Evolutionary conservation across 805 yeast genomes (phyloP).

Genomic region (Candida parachauliodes): DNA sequence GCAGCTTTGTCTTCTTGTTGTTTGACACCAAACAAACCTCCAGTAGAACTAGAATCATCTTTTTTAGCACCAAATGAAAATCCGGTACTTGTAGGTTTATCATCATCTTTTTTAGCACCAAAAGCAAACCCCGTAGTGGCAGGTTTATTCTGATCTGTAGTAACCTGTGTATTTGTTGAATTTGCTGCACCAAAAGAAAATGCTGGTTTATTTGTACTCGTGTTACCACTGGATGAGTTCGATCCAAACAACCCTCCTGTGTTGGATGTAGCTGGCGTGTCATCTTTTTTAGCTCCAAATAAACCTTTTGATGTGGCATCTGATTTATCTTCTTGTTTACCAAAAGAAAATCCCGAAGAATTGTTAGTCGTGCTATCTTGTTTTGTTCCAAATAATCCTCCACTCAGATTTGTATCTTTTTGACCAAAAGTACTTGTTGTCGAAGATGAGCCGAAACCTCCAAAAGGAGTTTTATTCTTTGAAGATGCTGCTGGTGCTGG

Average conservation of each 20-base stretch:
- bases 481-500: background rate
- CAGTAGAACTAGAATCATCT: conserved; percentile 10
- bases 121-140: conserved; percentile 20
- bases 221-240: conserved; percentile 13
- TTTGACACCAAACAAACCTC: conserved; percentile 11
- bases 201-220: conserved; percentile 15
- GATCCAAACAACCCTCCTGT: no score
- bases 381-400: conserved; percentile 6
- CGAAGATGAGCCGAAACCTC: conserved; percentile 4
- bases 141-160: no score
- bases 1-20: conserved; percentile 10
- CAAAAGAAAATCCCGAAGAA: conserved; percentile 12
- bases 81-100: conserved; percentile 16
- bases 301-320: conserved; percentile 15
- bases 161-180: conserved; percentile 11
- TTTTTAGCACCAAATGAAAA: conserved; percentile 17
- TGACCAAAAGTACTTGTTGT: background rate
- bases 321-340: conserved; percentile 18
- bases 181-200: conserved; percentile 14
- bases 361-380: conserved; percentile 7
- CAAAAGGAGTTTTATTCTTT: conserved; percentile 3
- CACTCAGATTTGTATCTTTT: background rate
- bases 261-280: conserved; percentile 12
- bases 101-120: conserved; percentile 22
- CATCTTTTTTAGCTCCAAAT: conserved; percentile 13